Percentiles rank a stretch among this genome's conserved stretches.
Conservation (phyloP, 805 yeast species). For the Clavispora vitiphila region DNA sequence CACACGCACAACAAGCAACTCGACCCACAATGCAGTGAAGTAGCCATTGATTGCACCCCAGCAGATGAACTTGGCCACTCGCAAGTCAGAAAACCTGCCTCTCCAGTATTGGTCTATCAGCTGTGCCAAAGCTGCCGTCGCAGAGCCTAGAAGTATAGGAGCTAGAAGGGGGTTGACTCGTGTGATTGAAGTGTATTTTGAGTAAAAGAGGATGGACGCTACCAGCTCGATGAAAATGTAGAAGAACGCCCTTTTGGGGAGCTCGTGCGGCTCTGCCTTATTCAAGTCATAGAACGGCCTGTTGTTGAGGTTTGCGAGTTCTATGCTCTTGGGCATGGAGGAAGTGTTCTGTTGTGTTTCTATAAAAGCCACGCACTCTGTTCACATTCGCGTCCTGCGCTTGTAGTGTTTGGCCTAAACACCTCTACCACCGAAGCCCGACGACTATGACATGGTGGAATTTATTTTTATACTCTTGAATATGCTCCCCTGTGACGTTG, state of each 20-base stretch:
- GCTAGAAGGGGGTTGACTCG: slow-evolving; percentile 25
- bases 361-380: not conserved
- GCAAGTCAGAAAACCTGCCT: slow-evolving; percentile 26
- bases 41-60: slow-evolving; percentile 63
- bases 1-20: slow-evolving; percentile 33
- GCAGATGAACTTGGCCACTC: slow-evolving; percentile 42
- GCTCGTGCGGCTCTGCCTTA: slow-evolving; percentile 4
- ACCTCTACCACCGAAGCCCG: not conserved
- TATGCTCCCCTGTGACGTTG: too few relatives aligned
- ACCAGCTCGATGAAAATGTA: slow-evolving; percentile 23
- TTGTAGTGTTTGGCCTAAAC: not conserved
- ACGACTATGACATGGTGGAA: too few relatives aligned
- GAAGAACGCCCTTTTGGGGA: slow-evolving; percentile 6
- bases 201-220: slow-evolving; percentile 23
- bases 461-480: too few relatives aligned
- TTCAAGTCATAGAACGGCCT: slow-evolving; percentile 14
- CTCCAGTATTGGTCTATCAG: slow-evolving; percentile 31
- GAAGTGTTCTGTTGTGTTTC: not conserved
- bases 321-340: slow-evolving; percentile 11
- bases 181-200: slow-evolving; percentile 23
- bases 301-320: slow-evolving; percentile 13
- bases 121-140: slow-evolving; percentile 40
- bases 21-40: slow-evolving; percentile 53
- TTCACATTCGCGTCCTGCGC: not conserved
- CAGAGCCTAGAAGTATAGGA: slow-evolving; percentile 34